Percentiles rank a stretch among this genome's conserved stretches.
Conservation (phyloP, 495 filamentous ascomycete genomes). For the Pyronema domesticum region DNA sequence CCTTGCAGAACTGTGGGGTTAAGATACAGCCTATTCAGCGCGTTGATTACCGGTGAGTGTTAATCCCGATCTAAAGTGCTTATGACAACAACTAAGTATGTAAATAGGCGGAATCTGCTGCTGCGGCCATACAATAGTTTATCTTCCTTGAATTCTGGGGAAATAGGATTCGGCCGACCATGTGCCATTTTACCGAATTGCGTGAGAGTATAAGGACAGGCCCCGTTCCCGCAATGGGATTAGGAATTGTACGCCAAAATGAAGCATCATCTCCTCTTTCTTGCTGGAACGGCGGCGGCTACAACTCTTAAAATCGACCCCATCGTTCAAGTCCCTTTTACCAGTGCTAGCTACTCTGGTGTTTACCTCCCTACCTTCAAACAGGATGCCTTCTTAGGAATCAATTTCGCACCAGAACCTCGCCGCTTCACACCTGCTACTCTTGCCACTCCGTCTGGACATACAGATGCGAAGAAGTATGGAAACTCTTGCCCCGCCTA, state of each 20-base stretch:
- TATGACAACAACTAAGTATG: too few species aligned
- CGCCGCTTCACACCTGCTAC: constrained; percentile 28
- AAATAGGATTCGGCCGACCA: too few species aligned
- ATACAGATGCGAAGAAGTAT: constrained; percentile 28
- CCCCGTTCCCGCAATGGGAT: too few species aligned
- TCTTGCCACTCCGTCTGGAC: constrained; percentile 3
- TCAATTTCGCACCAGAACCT: constrained; percentile 33
- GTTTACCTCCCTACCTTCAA: constrained; percentile 27
- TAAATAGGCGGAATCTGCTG: too few species aligned
- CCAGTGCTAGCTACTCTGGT: constrained; percentile 33
- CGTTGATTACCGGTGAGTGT: too few species aligned
- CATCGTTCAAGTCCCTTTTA: not conserved
- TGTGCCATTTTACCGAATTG: too few species aligned
- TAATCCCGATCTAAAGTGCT: too few species aligned
- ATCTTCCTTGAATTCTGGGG: too few species aligned
- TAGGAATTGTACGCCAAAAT: not conserved
- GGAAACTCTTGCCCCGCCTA: constrained; percentile 21
- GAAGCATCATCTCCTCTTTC: not conserved
- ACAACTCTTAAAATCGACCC: not conserved
- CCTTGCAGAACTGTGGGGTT: too few species aligned
- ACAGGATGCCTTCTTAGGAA: constrained; percentile 38
- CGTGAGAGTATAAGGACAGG: too few species aligned
- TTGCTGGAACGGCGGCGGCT: not conserved
- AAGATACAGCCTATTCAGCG: too few species aligned
- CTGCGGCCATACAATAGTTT: too few species aligned